These are phyloP conservation scores for Vinca minor DNA, from an alignment of 257 asterid genomes.

Conservation along the genomic window DNA sequence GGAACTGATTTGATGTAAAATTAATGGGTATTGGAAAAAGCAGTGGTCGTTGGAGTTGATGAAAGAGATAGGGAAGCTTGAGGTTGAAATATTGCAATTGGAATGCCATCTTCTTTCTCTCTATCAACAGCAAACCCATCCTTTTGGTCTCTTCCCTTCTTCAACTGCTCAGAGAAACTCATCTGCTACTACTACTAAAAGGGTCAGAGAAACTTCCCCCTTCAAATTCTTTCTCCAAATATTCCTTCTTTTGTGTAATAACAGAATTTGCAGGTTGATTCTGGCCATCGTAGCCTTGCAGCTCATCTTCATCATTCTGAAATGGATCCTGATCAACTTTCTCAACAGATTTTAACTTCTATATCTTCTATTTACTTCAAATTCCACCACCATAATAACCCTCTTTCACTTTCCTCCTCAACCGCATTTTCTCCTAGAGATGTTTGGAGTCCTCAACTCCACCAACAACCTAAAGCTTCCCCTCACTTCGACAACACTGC, in stretches of 20 bases:
- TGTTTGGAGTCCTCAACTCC: constrained; percentile 65
- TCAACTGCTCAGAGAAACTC: constrained; percentile 21
- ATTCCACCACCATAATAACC: constrained; percentile 37
- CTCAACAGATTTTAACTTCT: constrained; percentile 69
- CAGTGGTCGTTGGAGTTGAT: no score
- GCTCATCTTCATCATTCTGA: constrained; percentile 60
- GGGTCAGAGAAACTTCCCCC: constrained; percentile 27
- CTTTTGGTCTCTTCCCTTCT: constrained; percentile 34
- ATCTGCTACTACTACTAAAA: constrained; percentile 30
- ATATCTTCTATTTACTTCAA: constrained; percentile 77
- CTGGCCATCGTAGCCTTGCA: constrained; percentile 54
- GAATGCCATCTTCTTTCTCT: constrained; percentile 72
- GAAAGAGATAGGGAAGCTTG: constrained; percentile 65
- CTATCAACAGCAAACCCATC: constrained; percentile 53
- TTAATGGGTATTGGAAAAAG: no score
- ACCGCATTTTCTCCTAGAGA: constrained; percentile 74
- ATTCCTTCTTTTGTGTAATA: constrained; percentile 11
- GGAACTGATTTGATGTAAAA: no score
- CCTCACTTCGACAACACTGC: constrained; percentile 30
- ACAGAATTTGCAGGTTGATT: constrained; percentile 42
- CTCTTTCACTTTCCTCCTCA: constrained; percentile 59
- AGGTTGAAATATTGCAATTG: constrained; percentile 58
- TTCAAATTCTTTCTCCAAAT: not conserved
- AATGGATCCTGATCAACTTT: constrained; percentile 55
- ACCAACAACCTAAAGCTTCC: constrained; percentile 37